Base-by-base conservation (phyloP, 1,139 yeast species). In the Suhomyces chickasaworum region DNA sequence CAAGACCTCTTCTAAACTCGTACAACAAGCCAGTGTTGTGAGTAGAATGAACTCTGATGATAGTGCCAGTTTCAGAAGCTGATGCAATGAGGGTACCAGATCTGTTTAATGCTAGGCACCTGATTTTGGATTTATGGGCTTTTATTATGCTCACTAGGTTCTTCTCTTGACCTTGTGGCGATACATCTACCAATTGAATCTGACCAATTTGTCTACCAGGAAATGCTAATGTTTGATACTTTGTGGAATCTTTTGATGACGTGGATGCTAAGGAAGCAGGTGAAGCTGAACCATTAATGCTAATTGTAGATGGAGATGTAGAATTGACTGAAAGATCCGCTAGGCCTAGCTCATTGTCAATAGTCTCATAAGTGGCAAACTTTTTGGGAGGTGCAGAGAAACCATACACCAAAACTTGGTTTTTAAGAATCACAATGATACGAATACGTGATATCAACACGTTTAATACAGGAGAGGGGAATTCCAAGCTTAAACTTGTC, bases 1-100 rank as follows among this genome's bases (percentile, higher is more conserved):
- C 98, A 23, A 90, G 64, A 0, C 98, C 98, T 44, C 99, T 74
- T 55, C 98, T 75, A 58, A 90, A 91, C 61, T 89, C 97, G 57
- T 78, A 86, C 18, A 89, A 60, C 46, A 89, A 69, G 1, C 86
- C 78, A n/a, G 95, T 86, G 45, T 81, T 84, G 46, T 77, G 75
- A 0, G 93, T 84, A 8, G 89, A 84, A 60, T 87, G 93, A 2
- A 90, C 76, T 45, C 98, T 64, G 32, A 91, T 84, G 18, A 91
- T 76, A 0, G 98, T 91, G 0, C 98, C 99, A 1, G 89, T 82
- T 42, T 81, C 87, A 6, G 95, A 86, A 3, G 97, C 96, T 10
- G 93, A 84, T 1, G 97, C 98, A 4, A 93, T 73, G 74, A 88
- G 74, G 1, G 85, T 77, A 0, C 96, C 96, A n/a, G 83, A 71